phyloP scores from a whole-genome alignment of 805 yeast species.

The Candida khao-thaluensis region DNA sequence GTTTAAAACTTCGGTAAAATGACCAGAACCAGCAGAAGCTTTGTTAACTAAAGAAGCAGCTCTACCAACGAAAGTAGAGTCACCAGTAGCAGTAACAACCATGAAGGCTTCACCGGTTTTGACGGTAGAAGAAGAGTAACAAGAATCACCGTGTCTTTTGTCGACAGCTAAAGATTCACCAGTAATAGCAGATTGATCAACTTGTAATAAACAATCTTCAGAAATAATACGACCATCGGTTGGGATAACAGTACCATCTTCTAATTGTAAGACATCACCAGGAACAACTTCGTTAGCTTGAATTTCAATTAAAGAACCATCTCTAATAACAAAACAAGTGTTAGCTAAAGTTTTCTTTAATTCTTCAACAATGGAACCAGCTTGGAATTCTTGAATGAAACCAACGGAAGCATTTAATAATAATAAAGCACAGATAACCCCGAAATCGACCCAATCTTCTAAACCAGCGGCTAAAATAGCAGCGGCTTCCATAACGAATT shows the following conservation, averaged over 20 bases:
- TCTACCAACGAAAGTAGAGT: constrained; percentile 93
- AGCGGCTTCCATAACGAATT: constrained; percentile 97
- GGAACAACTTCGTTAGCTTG: constrained; percentile 87
- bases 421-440: constrained; percentile 89
- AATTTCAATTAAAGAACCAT: constrained; percentile 73
- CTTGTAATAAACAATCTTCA: constrained; percentile 82
- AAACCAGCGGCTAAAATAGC: constrained; percentile 94
- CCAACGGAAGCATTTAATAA: constrained; percentile 89
- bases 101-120: constrained; percentile 94
- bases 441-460: constrained; percentile 98
- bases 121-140: constrained; percentile 90
- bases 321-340: constrained; percentile 81
- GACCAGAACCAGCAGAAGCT: constrained; percentile 92
- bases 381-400: constrained; percentile 96
- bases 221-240: constrained; percentile 90
- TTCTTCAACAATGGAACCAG: constrained; percentile 96
- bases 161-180: constrained; percentile 97
- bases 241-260: constrained; percentile 90
- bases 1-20: constrained; percentile 95
- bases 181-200: constrained; percentile 95
- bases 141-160: constrained; percentile 82
- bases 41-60: constrained; percentile 96
- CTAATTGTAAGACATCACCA: constrained; percentile 90
- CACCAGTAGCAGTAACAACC: constrained; percentile 95
- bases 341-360: constrained; percentile 93